Conservation (phyloP, 768 basidiomycete genomes). For the Mycena polygramma region DNA sequence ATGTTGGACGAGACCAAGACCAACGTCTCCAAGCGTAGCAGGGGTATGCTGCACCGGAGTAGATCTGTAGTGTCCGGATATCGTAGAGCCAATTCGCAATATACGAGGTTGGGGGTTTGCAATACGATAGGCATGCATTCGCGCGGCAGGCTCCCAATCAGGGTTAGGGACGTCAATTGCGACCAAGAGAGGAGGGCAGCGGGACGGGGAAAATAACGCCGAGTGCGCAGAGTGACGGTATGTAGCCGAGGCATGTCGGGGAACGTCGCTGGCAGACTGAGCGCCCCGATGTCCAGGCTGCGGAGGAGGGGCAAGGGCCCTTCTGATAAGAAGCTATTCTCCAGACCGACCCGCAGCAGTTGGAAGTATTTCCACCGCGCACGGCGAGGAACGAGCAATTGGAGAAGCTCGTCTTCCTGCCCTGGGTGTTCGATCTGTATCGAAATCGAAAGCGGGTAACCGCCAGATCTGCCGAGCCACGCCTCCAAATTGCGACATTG, state of each 20-base stretch:
- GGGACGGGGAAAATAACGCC: no score
- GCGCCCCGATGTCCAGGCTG: background rate
- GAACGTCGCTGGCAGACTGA: background rate
- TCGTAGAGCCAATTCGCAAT: background rate
- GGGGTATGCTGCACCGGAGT: background rate
- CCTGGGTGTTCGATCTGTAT: no score
- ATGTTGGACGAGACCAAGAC: background rate
- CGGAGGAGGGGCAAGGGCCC: constrained; percentile 1
- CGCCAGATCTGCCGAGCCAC: no score
- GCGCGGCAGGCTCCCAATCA: background rate
- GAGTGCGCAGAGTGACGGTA: background rate
- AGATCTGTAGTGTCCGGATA: background rate
- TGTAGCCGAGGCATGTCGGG: background rate
- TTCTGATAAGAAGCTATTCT: background rate
- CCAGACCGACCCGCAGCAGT: no score
- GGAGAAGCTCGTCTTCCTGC: no score
- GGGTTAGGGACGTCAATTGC: constrained; percentile 3
- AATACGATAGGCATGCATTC: background rate
- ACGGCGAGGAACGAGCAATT: background rate
- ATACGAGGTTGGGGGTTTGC: background rate
- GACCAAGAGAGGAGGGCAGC: background rate
- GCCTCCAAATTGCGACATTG: no score
- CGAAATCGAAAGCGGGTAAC: no score
- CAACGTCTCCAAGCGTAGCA: background rate
- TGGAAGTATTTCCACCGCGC: no score